Percentiles rank a stretch among this genome's conserved stretches.
phyloP scores from a whole-genome alignment of 371 early-diverging fungal genomes.

The Mortierella sp. region DNA sequence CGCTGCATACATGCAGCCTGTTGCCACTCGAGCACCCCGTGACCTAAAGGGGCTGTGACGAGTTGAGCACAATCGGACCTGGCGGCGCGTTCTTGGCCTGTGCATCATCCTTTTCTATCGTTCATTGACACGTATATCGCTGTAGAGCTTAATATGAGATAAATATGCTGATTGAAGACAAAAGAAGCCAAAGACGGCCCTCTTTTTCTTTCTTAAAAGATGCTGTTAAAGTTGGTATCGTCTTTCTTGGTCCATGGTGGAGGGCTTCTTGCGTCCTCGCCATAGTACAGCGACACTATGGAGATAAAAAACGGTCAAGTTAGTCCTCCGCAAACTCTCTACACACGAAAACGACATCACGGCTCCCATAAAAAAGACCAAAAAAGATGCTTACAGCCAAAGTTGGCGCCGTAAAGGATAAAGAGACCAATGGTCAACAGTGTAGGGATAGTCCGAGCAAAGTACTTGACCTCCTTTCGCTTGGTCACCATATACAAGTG shows the following conservation, averaged over 20 bases:
- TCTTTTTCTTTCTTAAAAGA: neutral
- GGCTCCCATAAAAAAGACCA: neutral
- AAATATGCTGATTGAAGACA: too few relatives aligned
- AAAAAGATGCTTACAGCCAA: constrained; percentile 29
- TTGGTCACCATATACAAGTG: constrained; percentile 34
- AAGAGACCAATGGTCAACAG: constrained; percentile 20
- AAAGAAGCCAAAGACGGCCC: neutral
- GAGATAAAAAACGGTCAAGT: neutral
- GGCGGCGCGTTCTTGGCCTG: neutral
- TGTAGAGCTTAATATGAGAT: neutral
- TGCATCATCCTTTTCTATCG: neutral
- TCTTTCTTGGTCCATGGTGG: constrained; percentile 41
- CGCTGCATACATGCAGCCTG: too few relatives aligned
- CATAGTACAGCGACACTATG: constrained; percentile 30
- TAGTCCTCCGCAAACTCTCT: neutral
- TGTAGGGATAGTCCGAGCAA: constrained; percentile 32
- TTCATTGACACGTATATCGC: too few relatives aligned
- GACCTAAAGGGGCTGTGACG: neutral
- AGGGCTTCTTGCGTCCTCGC: constrained; percentile 14
- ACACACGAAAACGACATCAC: neutral
- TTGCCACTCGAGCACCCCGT: too few relatives aligned
- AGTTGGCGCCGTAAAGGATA: constrained; percentile 26
- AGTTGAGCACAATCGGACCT: neutral
- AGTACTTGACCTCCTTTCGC: constrained; percentile 41
- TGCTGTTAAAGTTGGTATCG: neutral